Base-by-base conservation (phyloP, 1,284 basidiomycete species). In the Hypsizygus ulmarius region DNA sequence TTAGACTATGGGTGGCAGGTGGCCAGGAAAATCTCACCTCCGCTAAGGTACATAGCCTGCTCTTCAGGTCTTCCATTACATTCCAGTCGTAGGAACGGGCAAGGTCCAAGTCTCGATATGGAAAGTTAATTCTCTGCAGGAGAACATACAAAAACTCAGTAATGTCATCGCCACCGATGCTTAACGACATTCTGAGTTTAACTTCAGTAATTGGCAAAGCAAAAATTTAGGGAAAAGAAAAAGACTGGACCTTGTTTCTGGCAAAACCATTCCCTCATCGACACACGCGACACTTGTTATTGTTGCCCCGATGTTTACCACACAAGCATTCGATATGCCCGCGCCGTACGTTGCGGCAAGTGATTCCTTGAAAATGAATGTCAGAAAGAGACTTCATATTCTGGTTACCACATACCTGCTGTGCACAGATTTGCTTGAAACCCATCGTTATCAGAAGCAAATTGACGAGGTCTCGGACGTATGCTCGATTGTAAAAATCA, bases 321-420 rank as follows among this genome's bases (percentile, higher is more conserved):
- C 91, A 62, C 96, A 98, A 9, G 94, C 95, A 54, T 84, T 89
- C 0, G 91, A 93, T 49, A 98, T 86, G 9, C 97, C 97, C 2
- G 96, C 93, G 14, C 95, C 93, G 64, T 97, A 98, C 1, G 93
- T 92, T 4, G 97, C 93, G 41, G 92, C 92, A 25, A 97, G 75
- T 1, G 91, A 88, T 75, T 97, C 94, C 90, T 96, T 50, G n/a
- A 51, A 14, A 21, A 29, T 29, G 25, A 32, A 21, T 12, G 39
- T 21, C 19, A 30, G 35, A 14, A n/a, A n/a, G n/a, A n/a, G n/a
- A n/a, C n/a, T n/a, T n/a, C n/a, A n/a, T n/a, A n/a, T n/a, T n/a
- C n/a, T n/a, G n/a, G n/a, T 19, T 18, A 21, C 21, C n/a, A 49
- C 68, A 56, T 59, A 87, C 92, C 75, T 96, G 93, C 65, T 95